Conservation (phyloP, 768 basidiomycete genomes). For the Serpula lacrymans region DNA sequence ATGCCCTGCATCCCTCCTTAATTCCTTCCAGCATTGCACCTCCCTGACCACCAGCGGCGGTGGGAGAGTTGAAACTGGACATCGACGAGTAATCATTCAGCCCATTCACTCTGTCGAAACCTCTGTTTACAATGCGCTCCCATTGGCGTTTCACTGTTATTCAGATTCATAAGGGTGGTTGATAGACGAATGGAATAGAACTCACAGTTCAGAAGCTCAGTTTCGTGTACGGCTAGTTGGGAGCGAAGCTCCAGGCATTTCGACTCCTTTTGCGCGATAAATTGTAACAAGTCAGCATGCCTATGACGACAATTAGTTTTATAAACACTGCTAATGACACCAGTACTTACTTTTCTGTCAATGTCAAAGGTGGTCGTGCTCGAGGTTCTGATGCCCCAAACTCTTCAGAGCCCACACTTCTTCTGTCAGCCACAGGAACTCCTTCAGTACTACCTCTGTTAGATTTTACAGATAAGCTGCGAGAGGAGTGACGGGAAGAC, state of each 20-base stretch:
- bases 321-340: too few relatives aligned
- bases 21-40: constrained; percentile 54
- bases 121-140: constrained; percentile 73
- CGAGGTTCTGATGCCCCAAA: constrained; percentile 10
- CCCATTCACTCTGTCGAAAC: constrained; percentile 39
- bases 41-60: constrained; percentile 9
- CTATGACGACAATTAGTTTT: constrained; percentile 36
- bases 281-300: constrained; percentile 76
- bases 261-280: constrained; percentile 85
- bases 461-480: constrained; percentile 17
- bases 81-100: constrained; percentile 8
- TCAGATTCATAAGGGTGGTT: background rate
- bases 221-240: constrained; percentile 69
- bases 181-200: constrained; percentile 1
- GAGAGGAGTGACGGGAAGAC: constrained; percentile 6
- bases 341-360: constrained; percentile 65
- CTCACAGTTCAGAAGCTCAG: constrained; percentile 63
- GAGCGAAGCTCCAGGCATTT: constrained; percentile 79
- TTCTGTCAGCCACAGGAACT: constrained; percentile 21
- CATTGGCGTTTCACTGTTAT: constrained; percentile 73
- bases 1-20: constrained; percentile 64
- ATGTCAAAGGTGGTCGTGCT: constrained; percentile 49
- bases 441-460: constrained; percentile 5
- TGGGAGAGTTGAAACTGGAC: background rate
- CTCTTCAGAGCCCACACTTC: constrained; percentile 22